Percentiles rank a stretch among this genome's conserved stretches.
Evolutionary conservation across 305 asterid species (phyloP).

Genomic region (Rubia balearica): DNA sequence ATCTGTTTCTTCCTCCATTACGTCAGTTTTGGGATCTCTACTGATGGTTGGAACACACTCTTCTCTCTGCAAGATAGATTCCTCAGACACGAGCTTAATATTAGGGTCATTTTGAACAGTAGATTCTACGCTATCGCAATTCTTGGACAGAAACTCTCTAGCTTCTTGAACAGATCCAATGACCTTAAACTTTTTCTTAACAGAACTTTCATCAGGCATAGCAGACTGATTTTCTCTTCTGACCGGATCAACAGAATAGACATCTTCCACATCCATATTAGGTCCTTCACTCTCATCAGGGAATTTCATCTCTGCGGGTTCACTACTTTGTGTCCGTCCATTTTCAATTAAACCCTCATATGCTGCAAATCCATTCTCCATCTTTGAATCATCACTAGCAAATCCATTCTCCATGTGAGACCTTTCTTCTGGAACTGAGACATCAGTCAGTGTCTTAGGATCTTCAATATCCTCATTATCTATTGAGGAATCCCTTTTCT

Average conservation of each 20-base stretch:
- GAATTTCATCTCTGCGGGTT: constrained; percentile 13
- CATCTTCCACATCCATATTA: constrained; percentile 18
- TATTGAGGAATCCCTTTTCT: constrained; percentile 30
- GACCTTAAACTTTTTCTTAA: constrained; percentile 40
- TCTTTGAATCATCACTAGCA: constrained; percentile 17
- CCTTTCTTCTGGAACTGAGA: constrained; percentile 22
- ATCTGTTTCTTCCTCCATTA: constrained; percentile 21
- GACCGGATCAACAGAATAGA: constrained; percentile 20
- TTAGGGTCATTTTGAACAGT: constrained; percentile 29
- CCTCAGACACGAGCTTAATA: constrained; percentile 19
- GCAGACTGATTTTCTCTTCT: constrained; percentile 14
- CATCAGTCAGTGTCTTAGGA: constrained; percentile 24
- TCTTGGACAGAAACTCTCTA: constrained; percentile 65
- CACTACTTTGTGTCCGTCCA: constrained; percentile 17
- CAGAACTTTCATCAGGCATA: constrained; percentile 22
- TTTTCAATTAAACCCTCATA: constrained; percentile 24
- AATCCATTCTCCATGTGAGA: constrained; percentile 25
- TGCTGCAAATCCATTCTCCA: constrained; percentile 19
- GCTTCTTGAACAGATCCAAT: constrained; percentile 86
- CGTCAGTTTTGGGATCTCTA: constrained; percentile 24
- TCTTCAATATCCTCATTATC: constrained; percentile 30
- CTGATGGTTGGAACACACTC: constrained; percentile 14
- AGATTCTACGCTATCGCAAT: constrained; percentile 30
- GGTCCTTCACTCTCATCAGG: constrained; percentile 24
- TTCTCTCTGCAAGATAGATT: constrained; percentile 6